These are phyloP conservation scores for Trichaptum fuscoviolaceum DNA, from an alignment of 768 basidiomycete species.

Conservation along the genomic window DNA sequence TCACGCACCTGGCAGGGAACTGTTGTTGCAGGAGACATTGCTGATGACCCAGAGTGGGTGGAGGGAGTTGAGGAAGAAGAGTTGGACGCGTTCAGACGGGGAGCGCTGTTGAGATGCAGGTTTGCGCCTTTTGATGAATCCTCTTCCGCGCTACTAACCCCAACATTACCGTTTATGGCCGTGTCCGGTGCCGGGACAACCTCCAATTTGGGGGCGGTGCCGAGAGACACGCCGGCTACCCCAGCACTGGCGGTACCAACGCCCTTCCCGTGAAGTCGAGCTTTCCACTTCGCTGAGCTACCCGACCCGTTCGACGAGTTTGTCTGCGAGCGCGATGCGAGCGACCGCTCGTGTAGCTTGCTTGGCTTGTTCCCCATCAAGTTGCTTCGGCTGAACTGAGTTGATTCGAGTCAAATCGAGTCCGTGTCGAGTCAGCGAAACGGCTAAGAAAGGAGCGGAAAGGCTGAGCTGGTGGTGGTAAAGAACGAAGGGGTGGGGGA, in stretches of 20 bases:
- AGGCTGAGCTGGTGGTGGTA: slow-evolving; percentile 1
- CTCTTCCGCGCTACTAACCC: not conserved
- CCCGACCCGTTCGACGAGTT: not conserved
- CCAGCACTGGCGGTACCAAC: not conserved
- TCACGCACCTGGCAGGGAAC: slow-evolving; percentile 3
- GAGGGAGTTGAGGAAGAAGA: not conserved
- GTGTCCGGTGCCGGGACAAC: not conserved
- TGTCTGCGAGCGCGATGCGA: not conserved
- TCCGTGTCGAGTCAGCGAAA: not conserved
- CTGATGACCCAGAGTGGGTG: not conserved
- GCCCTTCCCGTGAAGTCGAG: not conserved
- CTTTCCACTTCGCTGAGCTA: not conserved
- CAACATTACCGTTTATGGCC: not conserved
- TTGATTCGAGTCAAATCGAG: not conserved
- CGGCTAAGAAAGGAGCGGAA: not conserved
- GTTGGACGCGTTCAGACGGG: not conserved
- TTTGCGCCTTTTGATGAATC: not conserved
- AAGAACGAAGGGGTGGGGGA: not conserved
- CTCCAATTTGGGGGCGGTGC: not conserved
- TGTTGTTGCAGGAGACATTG: not conserved
- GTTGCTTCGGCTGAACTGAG: not conserved
- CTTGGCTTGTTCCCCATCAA: not conserved
- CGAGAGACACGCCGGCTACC: not conserved
- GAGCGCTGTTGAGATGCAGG: not conserved
- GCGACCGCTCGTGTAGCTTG: not conserved